Conservation (phyloP, 2,329 filamentous ascomycete species). For the Nothophoma quercina region DNA sequence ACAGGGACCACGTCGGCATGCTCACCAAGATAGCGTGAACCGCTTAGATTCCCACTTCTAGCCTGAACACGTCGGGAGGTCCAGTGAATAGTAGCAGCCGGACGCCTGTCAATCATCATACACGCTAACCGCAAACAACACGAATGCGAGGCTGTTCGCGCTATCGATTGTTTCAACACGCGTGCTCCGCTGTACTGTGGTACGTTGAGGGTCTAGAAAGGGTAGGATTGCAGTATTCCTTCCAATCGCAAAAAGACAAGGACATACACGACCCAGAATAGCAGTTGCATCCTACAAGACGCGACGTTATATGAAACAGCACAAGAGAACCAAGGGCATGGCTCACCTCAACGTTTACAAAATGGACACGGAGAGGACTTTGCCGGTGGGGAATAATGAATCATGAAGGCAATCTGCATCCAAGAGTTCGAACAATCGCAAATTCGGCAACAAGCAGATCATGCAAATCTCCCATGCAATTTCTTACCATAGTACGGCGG, state of each 20-base stretch:
- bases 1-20: constrained; percentile 19
- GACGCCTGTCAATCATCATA: constrained; percentile 19
- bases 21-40: constrained; percentile 14
- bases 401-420: not conserved
- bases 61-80: constrained; percentile 10
- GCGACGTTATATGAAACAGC: constrained; percentile 6
- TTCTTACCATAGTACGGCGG: constrained; percentile 11
- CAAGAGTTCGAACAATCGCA: constrained; percentile 3
- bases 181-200: constrained; percentile 10
- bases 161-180: constrained; percentile 22
- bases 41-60: constrained; percentile 16
- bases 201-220: constrained; percentile 10
- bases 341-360: not conserved
- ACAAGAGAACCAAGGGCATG: not conserved
- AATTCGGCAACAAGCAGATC: constrained; percentile 4
- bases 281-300: constrained; percentile 1
- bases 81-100: constrained; percentile 14
- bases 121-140: constrained; percentile 6
- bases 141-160: constrained; percentile 19
- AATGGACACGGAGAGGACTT: constrained; percentile 1
- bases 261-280: constrained; percentile 2
- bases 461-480: constrained; percentile 4
- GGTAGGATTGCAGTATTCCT: not conserved
- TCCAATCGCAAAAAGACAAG: not conserved
- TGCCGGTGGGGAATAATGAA: not conserved